Base-by-base conservation (phyloP, 768 basidiomycete species). In the Macrocybe gigantea region DNA sequence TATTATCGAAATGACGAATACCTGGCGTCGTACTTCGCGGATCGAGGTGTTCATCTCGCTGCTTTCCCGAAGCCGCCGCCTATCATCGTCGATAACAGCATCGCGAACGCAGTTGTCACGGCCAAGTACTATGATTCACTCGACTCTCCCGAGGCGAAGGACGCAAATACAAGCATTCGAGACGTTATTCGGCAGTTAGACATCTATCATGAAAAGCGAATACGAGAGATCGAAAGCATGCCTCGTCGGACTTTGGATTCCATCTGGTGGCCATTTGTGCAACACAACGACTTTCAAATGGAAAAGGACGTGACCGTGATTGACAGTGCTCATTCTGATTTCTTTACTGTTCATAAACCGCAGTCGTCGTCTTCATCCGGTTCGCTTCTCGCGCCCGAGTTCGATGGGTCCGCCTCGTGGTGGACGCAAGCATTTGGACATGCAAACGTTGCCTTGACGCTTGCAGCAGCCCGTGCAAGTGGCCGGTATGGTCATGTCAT, bases 231-330 rank as follows among this genome's bases (percentile, higher is more conserved):
- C 6, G 77, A 82, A 42, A 77, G 84, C 0, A 91, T 95, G 82
- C 80, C 91, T 3, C 69, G 70, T 7, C 78, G 93, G 34, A 84
- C 93, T 1, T 69, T 88, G 38, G 75, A 92, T 45, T 74, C 74
- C 1, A 73, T 96, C 39, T 98, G 95, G 95, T 98, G 93, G 92
- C 95, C 95, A 0, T 98, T 98, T 60, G 91, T 93, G 1, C 95
- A 98, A 60, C 95, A 98, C 53, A 80, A 79, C 0, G 70, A 82
- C 12, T 72, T 91, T 40, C 76, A 79, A 51, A 69, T 72, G 42
- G 79, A 83, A 45, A 63, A 79, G 37, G 85, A 93, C 55, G 85
- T 97, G 31, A 90, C 83, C 41, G 85, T 94, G 49, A 90, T 97
- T 55, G 93, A 97, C 62, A 94, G 91, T 53, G 95, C 94, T 0